These are phyloP conservation scores for Mortierella sp. DNA, from an alignment of 371 early-diverging fungal species.

Conservation along the genomic window DNA sequence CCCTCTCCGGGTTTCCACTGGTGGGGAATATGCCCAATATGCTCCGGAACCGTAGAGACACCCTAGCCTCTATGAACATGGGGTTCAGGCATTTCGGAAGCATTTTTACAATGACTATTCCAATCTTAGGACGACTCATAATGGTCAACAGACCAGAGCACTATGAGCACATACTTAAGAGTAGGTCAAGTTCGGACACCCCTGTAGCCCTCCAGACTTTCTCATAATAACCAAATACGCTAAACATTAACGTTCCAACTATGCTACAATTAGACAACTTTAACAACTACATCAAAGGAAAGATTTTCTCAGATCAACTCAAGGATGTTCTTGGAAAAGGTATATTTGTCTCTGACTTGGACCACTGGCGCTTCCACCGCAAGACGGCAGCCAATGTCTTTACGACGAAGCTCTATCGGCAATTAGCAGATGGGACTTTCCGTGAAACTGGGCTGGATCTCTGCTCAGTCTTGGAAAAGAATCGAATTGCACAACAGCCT, in stretches of 20 bases:
- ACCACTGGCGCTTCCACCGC: constrained; percentile 70
- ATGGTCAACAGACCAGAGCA: constrained; percentile 33
- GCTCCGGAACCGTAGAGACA: constrained; percentile 10
- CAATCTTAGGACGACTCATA: constrained; percentile 27
- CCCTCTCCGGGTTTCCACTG: constrained; percentile 25
- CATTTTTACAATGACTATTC: constrained; percentile 28
- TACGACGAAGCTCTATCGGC: constrained; percentile 76
- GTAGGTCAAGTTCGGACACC: too few species aligned
- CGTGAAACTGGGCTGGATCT: constrained; percentile 16
- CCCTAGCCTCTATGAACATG: constrained; percentile 3
- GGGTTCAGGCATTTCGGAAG: constrained; percentile 22
- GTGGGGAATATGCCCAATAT: constrained; percentile 31
- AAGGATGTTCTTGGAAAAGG: constrained; percentile 36
- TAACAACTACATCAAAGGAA: constrained; percentile 42
- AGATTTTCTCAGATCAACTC: constrained; percentile 13
- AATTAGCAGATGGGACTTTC: constrained; percentile 47
- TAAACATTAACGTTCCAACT: neutral
- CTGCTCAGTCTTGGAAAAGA: constrained; percentile 12
- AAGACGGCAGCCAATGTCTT: constrained; percentile 77
- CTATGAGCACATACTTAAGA: constrained; percentile 45
- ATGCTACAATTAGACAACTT: constrained; percentile 24
- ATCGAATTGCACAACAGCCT: constrained; percentile 22
- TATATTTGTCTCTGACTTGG: constrained; percentile 69
- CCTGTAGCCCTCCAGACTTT: neutral
- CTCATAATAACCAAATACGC: neutral